Conservation (phyloP, 176 grass and related monocot genomes). For the Otatea glauca region DNA sequence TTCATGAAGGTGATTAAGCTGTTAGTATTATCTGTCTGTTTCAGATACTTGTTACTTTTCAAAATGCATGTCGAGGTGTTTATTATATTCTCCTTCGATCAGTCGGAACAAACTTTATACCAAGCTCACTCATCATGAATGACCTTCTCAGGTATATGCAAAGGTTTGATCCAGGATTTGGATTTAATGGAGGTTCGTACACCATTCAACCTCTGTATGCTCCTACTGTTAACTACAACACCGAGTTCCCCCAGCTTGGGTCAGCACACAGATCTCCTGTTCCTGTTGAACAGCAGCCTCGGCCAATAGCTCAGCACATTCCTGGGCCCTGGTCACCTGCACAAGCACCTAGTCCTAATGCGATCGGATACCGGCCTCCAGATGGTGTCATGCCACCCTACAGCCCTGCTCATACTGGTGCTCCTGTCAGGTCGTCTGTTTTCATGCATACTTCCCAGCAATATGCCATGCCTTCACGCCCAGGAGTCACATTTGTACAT, state of each 20-base stretch:
- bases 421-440: conserved; percentile 53
- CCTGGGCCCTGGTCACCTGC: conserved; percentile 54
- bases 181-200: conserved; percentile 76
- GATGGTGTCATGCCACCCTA: conserved; percentile 59
- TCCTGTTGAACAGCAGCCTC: conserved; percentile 63
- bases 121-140: background rate
- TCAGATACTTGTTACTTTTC: background rate
- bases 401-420: conserved; percentile 53
- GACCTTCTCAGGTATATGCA: conserved; percentile 71
- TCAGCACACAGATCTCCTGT: conserved; percentile 61
- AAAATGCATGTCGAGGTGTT: background rate
- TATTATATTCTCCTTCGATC: background rate
- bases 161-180: conserved; percentile 99
- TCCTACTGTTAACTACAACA: conserved; percentile 94
- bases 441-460: conserved; percentile 69
- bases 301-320: conserved; percentile 60
- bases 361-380: conserved; percentile 55
- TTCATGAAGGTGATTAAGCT: background rate
- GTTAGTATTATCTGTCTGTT: background rate
- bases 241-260: conserved; percentile 96
- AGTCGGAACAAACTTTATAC: background rate
- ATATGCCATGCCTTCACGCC: conserved; percentile 59
- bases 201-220: conserved; percentile 86
- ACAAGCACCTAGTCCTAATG: conserved; percentile 54
- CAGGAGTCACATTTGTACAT: conserved; percentile 64